Conservation (phyloP, 2,329 filamentous ascomycete species). For the Apiospora pterosperma region DNA sequence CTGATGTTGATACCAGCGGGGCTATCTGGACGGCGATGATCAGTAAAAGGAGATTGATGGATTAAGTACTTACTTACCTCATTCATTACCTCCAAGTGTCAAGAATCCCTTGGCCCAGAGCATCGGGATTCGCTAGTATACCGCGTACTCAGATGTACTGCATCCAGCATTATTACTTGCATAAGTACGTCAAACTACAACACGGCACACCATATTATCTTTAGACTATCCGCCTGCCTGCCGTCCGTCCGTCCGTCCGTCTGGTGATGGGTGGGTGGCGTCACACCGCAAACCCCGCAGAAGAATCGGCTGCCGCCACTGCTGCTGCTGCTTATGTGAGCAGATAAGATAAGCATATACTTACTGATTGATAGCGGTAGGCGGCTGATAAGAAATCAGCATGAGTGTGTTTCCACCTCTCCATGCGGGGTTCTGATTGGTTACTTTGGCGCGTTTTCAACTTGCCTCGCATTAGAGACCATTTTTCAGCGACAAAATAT, state of each 20-base stretch:
- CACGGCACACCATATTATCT: no score
- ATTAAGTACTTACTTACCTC: no score
- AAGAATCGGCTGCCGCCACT: not conserved
- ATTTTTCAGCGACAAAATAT: not conserved
- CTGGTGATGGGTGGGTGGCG: not conserved
- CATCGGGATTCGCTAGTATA: not conserved
- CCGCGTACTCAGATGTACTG: not conserved
- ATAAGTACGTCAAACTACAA: no score
- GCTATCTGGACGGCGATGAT: no score
- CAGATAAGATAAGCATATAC: not conserved
- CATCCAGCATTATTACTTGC: not conserved
- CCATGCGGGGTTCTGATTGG: not conserved
- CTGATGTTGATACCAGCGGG: no score
- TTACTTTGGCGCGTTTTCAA: slow-evolving; percentile 2
- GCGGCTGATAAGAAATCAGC: slow-evolving; percentile 8
- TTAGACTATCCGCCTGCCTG: no score
- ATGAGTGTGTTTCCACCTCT: not conserved
- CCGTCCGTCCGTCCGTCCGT: not conserved
- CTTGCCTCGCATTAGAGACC: not conserved
- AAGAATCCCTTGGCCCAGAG: not conserved
- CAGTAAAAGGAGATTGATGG: no score
- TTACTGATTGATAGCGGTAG: not conserved
- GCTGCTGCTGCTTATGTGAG: not conserved
- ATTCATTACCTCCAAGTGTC: not conserved
- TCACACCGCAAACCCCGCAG: not conserved